Evolutionary conservation across 2,329 filamentous ascomycete species (phyloP), one percentile per base, ranked within the genome.

Genomic region (Pyrenochaeta sp.): DNA sequence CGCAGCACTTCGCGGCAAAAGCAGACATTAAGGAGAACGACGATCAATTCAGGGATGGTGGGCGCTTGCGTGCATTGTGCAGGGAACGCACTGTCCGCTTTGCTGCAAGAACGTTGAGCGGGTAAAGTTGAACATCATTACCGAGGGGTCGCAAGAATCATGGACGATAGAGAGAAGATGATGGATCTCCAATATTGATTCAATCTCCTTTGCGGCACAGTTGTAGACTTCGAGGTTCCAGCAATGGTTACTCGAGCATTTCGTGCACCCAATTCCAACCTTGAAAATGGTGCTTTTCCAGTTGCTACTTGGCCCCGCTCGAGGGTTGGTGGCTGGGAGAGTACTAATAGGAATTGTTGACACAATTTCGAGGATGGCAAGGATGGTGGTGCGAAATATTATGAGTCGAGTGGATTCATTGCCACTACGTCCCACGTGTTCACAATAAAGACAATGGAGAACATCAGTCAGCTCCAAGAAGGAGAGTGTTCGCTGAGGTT

Each of bases 351-450:
- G 37, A 23, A 40, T 27, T 5, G 23, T 27, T 9, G 4, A 27
- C 9, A 27, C 4, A 9, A 27, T 27, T 5, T 27, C 23, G n/a
- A 27, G 23, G 41, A 15, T 17, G 11, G 40, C 23, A 17, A 39
- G 15, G n/a, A 46, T 5, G 37, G 30, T 33, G 9, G 10, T 45
- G 20, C 23, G n/a, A 50, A 40, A 27, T 27, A 35, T 21, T 42
- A 36, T 15, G 15, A 41, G 49, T 37, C 15, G 45, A 39, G 29
- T 45, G 39, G 23, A 10, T 20, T 30, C 17, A 18, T 51, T 39
- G 17, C 36, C 18, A 18, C 36, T 39, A 46, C 23, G 21, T 45
- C 51, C 41, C 45, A 56, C 49, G 42, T 45, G 54, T 50, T 55
- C 51, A 47, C 32, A 36, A 45, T 51, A 48, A n/a, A 37, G 36